Evolutionary conservation across 352 stramenopile genomes (phyloP).

Genomic region (Chrysophaeum taylorii): DNA sequence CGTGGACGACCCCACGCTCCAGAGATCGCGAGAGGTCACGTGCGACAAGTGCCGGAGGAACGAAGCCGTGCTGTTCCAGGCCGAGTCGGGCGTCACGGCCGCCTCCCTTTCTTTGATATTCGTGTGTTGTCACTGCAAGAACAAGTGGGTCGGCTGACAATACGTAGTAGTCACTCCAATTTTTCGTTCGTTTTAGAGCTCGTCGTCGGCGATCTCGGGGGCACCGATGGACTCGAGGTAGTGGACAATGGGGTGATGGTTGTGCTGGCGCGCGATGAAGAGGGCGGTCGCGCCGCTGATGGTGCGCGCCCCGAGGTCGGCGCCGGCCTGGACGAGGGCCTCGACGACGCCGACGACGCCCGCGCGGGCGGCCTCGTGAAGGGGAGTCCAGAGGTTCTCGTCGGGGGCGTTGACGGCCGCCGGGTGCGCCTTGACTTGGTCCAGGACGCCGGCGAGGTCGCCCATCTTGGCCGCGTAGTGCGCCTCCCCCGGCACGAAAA

Average conservation of each 20-base stretch:
- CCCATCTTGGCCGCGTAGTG: too few relatives aligned
- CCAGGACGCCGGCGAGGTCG: too few relatives aligned
- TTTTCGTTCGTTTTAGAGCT: too few relatives aligned
- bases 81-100: conserved; percentile 3
- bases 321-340: conserved; percentile 42
- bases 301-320: too few relatives aligned
- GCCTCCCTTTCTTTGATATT: not conserved
- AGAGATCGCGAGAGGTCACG: not conserved
- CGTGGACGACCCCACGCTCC: conserved; percentile 9
- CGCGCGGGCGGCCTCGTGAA: conserved; percentile 48
- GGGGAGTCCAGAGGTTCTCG: conserved; percentile 48
- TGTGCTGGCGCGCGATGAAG: not conserved
- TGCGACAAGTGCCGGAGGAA: not conserved
- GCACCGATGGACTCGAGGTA: not conserved
- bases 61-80: conserved; percentile 10
- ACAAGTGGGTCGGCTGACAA: conserved; percentile 14
- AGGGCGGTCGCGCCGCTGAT: not conserved
- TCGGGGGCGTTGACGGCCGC: too few relatives aligned
- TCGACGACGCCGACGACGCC: conserved; percentile 42
- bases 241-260: not conserved
- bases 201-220: not conserved
- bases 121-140: conserved; percentile 2
- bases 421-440: too few relatives aligned
- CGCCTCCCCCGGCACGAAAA: too few relatives aligned
- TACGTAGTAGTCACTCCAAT: too few relatives aligned